Evolutionary conservation across 768 basidiomycete species (phyloP).

Genomic region (Porpolomopsis calyptriformis): DNA sequence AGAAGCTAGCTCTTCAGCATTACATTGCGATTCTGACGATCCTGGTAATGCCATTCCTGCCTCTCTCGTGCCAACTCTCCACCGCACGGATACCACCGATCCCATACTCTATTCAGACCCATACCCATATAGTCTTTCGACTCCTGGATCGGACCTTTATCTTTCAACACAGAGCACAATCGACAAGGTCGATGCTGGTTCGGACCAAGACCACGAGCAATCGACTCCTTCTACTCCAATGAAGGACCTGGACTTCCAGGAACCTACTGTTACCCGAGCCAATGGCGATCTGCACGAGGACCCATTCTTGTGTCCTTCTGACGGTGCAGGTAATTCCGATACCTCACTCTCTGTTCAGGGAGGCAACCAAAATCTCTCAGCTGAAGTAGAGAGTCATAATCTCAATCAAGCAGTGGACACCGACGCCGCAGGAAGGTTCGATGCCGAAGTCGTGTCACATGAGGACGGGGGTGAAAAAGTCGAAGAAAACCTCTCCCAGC

Average conservation of each 20-base stretch:
- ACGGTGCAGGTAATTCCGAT: neutral
- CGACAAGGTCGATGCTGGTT: slow-evolving; percentile 11
- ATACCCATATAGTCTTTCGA: slow-evolving; percentile 40
- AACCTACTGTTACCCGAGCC: neutral
- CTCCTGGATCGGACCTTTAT: slow-evolving; percentile 21
- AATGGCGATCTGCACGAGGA: slow-evolving; percentile 9
- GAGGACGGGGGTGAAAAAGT: too few relatives aligned
- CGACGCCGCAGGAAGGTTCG: too few relatives aligned
- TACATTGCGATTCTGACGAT: neutral
- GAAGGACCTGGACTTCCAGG: slow-evolving; percentile 11
- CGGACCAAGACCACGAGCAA: slow-evolving; percentile 22
- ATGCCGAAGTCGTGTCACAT: too few relatives aligned
- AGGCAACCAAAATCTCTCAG: too few relatives aligned
- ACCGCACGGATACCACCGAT: slow-evolving; percentile 15
- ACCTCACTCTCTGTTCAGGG: too few relatives aligned
- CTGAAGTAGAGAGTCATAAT: too few relatives aligned
- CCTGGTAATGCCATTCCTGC: neutral
- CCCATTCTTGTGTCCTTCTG: slow-evolving; percentile 18
- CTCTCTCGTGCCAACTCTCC: slow-evolving; percentile 10
- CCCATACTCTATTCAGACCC: slow-evolving; percentile 31
- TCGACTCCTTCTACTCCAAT: slow-evolving; percentile 24
- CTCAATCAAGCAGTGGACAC: too few relatives aligned
- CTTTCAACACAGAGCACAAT: slow-evolving; percentile 1
- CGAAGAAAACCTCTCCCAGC: too few relatives aligned
- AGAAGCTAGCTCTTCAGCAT: neutral